phyloP scores from a whole-genome alignment of 345 rosid genomes.

The Salix suchowensis region DNA sequence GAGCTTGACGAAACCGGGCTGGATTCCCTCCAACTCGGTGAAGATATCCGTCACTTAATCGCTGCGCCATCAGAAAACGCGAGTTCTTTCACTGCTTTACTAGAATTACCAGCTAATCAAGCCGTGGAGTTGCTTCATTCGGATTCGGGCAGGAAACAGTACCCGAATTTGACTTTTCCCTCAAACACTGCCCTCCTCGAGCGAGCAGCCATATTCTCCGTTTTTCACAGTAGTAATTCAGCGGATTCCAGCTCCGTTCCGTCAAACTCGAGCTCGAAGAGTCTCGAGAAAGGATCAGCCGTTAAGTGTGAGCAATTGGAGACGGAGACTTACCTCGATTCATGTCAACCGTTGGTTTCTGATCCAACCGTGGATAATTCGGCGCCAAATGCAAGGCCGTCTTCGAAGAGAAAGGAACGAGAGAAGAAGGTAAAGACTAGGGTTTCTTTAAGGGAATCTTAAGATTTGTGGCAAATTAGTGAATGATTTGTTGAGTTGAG shows the following conservation, averaged over 20 bases:
- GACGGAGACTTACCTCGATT: constrained; percentile 29
- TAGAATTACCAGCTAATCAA: constrained; percentile 49
- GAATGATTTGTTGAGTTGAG: background rate
- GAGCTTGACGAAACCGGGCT: constrained; percentile 28
- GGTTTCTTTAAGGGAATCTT: background rate
- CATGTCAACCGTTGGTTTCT: constrained; percentile 27
- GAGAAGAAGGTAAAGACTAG: constrained; percentile 44
- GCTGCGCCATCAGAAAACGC: constrained; percentile 36
- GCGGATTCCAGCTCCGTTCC: constrained; percentile 29
- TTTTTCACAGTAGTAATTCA: constrained; percentile 21
- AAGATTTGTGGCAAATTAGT: background rate
- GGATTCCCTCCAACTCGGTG: constrained; percentile 44
- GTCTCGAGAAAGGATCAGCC: constrained; percentile 16
- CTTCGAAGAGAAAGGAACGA: constrained; percentile 47
- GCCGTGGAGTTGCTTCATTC: constrained; percentile 58
- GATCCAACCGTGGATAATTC: constrained; percentile 28
- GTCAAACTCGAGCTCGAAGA: constrained; percentile 31
- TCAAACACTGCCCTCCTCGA: constrained; percentile 26
- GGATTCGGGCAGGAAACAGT: constrained; percentile 18
- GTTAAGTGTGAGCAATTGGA: constrained; percentile 47
- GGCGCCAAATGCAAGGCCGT: constrained; percentile 23
- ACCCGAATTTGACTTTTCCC: constrained; percentile 30
- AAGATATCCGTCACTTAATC: constrained; percentile 47
- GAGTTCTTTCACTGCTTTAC: constrained; percentile 60
- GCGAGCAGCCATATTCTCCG: constrained; percentile 36